Evolutionary conservation across 1,284 basidiomycete species (phyloP), one percentile per base, ranked within the genome.

Genomic region (Schizopora paradoxa): DNA sequence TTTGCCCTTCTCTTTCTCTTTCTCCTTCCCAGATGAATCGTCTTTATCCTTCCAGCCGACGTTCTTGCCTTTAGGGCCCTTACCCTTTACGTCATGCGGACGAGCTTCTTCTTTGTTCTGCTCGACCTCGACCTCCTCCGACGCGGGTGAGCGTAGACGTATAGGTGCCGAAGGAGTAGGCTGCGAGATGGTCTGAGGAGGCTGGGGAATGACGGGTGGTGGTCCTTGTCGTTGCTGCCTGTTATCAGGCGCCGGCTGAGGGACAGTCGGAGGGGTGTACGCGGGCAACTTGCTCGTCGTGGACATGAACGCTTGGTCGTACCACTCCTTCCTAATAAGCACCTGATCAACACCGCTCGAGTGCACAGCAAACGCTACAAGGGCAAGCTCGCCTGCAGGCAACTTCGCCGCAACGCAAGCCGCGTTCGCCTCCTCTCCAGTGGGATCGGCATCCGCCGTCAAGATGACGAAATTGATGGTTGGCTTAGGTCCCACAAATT

Each of bases 381-480:
- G 70, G 14, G 86, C 86, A 22, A 88, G 66, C 54, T 86, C 83
- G 26, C 84, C 83, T 0, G 81, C 77, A 10, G 74, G 70, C 11
- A 87, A 72, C 57, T 88, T 88, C 2, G 86, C 86, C 3, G 86
- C 86, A 19, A 86, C 70, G 54, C 86, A 88, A 10, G 85, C 85
- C 8, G 85, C 85, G 58, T 81, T 78, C 0, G 86, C 83, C 62
- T 88, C 86, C 43, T 83, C 81, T 13, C 86, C 85, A 45, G 75
- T 74, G 7, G 86, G 85, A 62, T 88, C 86, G 6, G 82, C 77
- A 54, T 87, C 84, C 2, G 79, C 82, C 2, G 85, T 85, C 25
- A 90, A 72, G 48, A 91, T 85, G 54, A 88, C 86, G 59, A 91
- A 88, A 61, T 89, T 85, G 46, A 90, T 88, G 2, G 86, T 86